phyloP scores from a whole-genome alignment of 1,284 basidiomycete species.

The Leccinum angustisporum region DNA sequence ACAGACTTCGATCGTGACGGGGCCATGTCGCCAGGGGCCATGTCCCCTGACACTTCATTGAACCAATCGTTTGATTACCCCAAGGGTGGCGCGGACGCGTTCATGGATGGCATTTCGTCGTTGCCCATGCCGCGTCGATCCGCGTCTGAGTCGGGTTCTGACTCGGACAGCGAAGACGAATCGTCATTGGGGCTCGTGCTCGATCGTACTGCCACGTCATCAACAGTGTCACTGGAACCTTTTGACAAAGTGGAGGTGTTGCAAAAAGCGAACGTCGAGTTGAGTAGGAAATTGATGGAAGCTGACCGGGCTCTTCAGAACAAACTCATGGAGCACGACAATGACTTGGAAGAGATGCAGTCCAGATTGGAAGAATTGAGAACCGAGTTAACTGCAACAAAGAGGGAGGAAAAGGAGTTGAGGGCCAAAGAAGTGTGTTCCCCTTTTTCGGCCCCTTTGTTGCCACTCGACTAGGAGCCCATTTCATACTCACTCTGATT shows the following conservation, averaged over 20 bases:
- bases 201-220: conserved; percentile 55
- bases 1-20: conserved; percentile 32
- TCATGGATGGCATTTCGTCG: conserved; percentile 37
- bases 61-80: conserved; percentile 40
- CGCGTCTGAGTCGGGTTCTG: conserved; percentile 35
- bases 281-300: conserved; percentile 70
- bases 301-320: conserved; percentile 67
- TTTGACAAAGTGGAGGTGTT: conserved; percentile 68
- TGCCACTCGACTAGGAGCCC: background rate
- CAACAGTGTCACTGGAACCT: conserved; percentile 62
- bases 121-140: conserved; percentile 41
- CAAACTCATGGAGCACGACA: conserved; percentile 71
- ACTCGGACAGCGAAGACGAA: conserved; percentile 55
- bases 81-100: conserved; percentile 18
- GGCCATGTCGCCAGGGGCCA: conserved; percentile 33
- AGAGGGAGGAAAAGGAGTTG: conserved; percentile 87
- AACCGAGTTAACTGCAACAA: conserved; percentile 70
- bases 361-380: conserved; percentile 68
- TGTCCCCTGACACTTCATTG: conserved; percentile 42
- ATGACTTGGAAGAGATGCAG: conserved; percentile 75
- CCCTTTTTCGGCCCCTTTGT: background rate
- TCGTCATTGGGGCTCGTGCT: conserved; percentile 56
- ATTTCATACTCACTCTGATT: background rate
- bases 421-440: conserved; percentile 73
- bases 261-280: conserved; percentile 70